These are phyloP conservation scores for Gomphus sp. DNA, from an alignment of 1,284 basidiomycete genomes.

Conservation along the genomic window DNA sequence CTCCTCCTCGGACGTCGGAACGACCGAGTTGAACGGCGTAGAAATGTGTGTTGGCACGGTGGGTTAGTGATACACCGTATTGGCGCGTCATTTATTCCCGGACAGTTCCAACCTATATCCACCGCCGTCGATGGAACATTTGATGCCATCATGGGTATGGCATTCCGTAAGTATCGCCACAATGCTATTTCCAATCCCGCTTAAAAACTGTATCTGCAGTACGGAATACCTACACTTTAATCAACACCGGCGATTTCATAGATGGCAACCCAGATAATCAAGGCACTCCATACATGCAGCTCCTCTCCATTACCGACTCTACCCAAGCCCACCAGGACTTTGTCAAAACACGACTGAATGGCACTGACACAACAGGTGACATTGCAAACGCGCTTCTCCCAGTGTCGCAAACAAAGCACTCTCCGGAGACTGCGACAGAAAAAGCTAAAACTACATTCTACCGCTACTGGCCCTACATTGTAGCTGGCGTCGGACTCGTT, in stretches of 20 bases:
- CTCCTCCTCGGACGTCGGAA: conserved; percentile 55
- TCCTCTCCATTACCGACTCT: conserved; percentile 39
- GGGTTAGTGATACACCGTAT: conserved; percentile 20
- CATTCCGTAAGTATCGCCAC: conserved; percentile 45
- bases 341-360: conserved; percentile 38
- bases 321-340: conserved; percentile 39
- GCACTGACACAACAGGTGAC: conserved; percentile 38
- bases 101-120: conserved; percentile 77
- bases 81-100: conserved; percentile 9
- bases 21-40: conserved; percentile 45
- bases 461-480: conserved; percentile 1
- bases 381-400: conserved; percentile 50
- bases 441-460: background rate
- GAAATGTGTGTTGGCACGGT: conserved; percentile 61
- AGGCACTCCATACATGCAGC: conserved; percentile 47
- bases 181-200: background rate
- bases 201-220: conserved; percentile 30
- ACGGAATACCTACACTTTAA: conserved; percentile 54
- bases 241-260: conserved; percentile 51
- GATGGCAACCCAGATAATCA: conserved; percentile 25
- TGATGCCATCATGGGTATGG: conserved; percentile 77
- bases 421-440: background rate
- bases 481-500: background rate
- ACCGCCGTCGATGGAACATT: conserved; percentile 54
- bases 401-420: conserved; percentile 19